A percentile compares a stretch with the other conserved stretches of the same genome.
Evolutionary conservation across 805 yeast species (phyloP).

Genomic region (Barnettozyma vustinii): DNA sequence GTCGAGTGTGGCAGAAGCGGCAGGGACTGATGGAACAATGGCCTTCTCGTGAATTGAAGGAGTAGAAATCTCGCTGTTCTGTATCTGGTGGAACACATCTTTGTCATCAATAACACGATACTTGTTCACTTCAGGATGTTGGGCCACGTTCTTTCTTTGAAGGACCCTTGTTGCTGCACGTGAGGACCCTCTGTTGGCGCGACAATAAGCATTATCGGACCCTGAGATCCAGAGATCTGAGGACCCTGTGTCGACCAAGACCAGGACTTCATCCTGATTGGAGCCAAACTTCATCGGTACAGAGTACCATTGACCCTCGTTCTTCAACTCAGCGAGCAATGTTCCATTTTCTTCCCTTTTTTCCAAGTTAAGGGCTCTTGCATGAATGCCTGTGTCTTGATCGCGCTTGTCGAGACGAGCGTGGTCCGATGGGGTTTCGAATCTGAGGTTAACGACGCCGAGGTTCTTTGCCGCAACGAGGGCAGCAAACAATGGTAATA

Average conservation of each 20-base stretch:
- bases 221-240: conserved; percentile 31
- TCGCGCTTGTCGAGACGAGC: not conserved
- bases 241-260: conserved; percentile 31
- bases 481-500: not conserved
- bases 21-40: not conserved
- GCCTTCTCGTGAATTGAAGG: not conserved
- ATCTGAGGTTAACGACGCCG: not conserved
- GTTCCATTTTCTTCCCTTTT: conserved; percentile 6
- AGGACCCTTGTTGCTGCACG: not conserved
- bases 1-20: conserved; percentile 19
- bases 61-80: not conserved
- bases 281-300: conserved; percentile 12
- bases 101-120: conserved; percentile 6
- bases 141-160: conserved; percentile 9
- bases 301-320: conserved; percentile 11
- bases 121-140: conserved; percentile 4
- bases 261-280: conserved; percentile 19
- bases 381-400: not conserved
- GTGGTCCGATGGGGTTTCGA: not conserved
- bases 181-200: not conserved
- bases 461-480: not conserved
- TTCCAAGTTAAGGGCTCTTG: not conserved
- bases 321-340: conserved; percentile 1
- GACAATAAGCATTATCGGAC: conserved; percentile 26
- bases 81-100: not conserved